phyloP scores from a whole-genome alignment of 257 asterid species.

The Leonotis leonurus region DNA sequence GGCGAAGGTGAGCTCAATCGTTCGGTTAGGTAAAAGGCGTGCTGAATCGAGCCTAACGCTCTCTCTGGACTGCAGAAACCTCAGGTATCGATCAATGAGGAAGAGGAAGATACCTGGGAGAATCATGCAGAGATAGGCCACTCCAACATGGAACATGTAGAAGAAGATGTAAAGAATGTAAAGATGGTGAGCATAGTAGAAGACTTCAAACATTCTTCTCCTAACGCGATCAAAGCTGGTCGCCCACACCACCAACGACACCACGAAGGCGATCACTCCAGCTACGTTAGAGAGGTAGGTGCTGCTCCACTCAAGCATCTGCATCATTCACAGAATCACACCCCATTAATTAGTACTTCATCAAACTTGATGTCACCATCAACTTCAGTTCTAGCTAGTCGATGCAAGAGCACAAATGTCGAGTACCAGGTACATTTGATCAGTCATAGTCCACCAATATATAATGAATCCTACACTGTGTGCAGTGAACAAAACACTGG shows the following conservation, averaged over 20 bases:
- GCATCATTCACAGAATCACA: not conserved
- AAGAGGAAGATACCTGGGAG: slow-evolving; percentile 66
- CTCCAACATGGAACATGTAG: slow-evolving; percentile 46
- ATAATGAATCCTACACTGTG: slow-evolving; percentile 46
- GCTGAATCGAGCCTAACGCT: slow-evolving; percentile 31
- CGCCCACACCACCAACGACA: slow-evolving; percentile 38
- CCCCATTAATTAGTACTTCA: no score
- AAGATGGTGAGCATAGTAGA: slow-evolving; percentile 51
- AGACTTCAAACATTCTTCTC: slow-evolving; percentile 50
- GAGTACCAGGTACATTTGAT: slow-evolving; percentile 36
- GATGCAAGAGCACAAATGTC: no score
- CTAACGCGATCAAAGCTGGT: slow-evolving; percentile 39
- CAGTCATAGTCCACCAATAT: slow-evolving; percentile 42
- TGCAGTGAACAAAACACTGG: slow-evolving; percentile 32
- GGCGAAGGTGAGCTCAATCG: slow-evolving; percentile 54
- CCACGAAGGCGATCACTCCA: slow-evolving; percentile 44
- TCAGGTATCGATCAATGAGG: slow-evolving; percentile 41
- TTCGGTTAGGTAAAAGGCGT: slow-evolving; percentile 42
- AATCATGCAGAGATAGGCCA: slow-evolving; percentile 44
- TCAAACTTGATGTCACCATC: no score
- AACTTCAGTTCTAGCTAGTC: no score
- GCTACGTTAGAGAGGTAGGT: slow-evolving; percentile 44
- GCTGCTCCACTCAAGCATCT: slow-evolving; percentile 53
- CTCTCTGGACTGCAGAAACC: slow-evolving; percentile 50
- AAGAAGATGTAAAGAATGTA: slow-evolving; percentile 37